phyloP scores from a whole-genome alignment of 2,329 filamentous ascomycete species.

The Emmonsiellopsis sp. region DNA sequence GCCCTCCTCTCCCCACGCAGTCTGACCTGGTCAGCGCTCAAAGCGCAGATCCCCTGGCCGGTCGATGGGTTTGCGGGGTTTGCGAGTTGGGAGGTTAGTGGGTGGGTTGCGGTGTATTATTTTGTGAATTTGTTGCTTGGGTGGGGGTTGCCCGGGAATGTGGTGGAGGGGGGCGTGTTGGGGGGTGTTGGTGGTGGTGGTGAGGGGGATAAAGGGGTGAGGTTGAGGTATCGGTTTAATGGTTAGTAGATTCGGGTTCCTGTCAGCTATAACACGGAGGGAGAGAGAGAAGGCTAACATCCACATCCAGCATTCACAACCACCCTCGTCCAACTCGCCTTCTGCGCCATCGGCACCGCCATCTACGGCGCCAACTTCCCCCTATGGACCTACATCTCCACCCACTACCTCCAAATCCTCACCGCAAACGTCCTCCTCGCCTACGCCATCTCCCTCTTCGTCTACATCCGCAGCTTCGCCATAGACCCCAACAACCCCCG shows the following conservation, averaged over 20 bases:
- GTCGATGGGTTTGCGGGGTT: slow-evolving; percentile 59
- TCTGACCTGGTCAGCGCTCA: slow-evolving; percentile 62
- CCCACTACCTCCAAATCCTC: slow-evolving; percentile 80
- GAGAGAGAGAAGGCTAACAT: neutral
- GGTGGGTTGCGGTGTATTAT: slow-evolving; percentile 68
- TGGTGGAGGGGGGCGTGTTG: slow-evolving; percentile 61
- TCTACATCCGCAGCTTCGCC: slow-evolving; percentile 73
- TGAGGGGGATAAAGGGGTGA: too few relatives aligned
- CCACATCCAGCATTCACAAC: slow-evolving; percentile 56
- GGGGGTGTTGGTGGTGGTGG: slow-evolving; percentile 60
- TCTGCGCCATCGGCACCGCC: slow-evolving; percentile 63
- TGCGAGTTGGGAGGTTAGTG: slow-evolving; percentile 57
- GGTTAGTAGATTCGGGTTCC: slow-evolving; percentile 34
- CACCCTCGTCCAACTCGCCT: slow-evolving; percentile 61
- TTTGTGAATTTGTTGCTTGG: slow-evolving; percentile 65
- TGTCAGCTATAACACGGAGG: too few relatives aligned
- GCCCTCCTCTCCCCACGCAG: slow-evolving; percentile 64
- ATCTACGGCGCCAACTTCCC: slow-evolving; percentile 70
- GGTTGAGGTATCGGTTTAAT: slow-evolving; percentile 66
- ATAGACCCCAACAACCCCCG: slow-evolving; percentile 57
- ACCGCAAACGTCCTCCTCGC: slow-evolving; percentile 74
- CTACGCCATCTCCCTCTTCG: slow-evolving; percentile 63
- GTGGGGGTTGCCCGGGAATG: slow-evolving; percentile 63
- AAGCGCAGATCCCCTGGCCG: slow-evolving; percentile 74
- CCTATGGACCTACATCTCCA: slow-evolving; percentile 85